phyloP scores from a whole-genome alignment of 2,329 filamentous ascomycete species.

The Penicillium digitatum region DNA sequence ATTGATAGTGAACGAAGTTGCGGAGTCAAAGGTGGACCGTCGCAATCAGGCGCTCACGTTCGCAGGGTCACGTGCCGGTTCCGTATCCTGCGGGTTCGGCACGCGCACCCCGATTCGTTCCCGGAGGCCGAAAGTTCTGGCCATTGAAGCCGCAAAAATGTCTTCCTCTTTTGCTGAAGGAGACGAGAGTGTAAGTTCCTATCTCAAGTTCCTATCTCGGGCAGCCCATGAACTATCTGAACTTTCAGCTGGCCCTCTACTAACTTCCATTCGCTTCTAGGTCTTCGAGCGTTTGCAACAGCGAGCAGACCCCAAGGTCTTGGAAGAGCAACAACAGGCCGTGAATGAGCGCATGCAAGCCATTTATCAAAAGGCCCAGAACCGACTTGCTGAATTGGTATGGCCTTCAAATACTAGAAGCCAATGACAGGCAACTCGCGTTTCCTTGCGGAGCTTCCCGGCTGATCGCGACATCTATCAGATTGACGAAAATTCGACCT shows the following conservation, averaged over 20 bases:
- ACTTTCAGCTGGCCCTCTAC: conserved; percentile 4
- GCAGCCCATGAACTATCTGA: neutral
- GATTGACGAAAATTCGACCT: conserved; percentile 76
- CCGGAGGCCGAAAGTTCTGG: conserved; percentile 19
- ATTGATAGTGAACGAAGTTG: neutral
- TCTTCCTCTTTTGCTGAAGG: conserved; percentile 41
- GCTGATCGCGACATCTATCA: conserved; percentile 35
- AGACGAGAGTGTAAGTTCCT: conserved; percentile 39
- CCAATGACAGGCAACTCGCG: neutral
- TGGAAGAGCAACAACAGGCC: conserved; percentile 58
- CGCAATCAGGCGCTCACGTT: conserved; percentile 19
- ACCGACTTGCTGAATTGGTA: conserved; percentile 63
- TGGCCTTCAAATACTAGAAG: conserved; percentile 17
- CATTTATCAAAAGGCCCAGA: conserved; percentile 60
- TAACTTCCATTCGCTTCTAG: conserved; percentile 21
- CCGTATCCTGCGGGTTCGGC: conserved; percentile 19
- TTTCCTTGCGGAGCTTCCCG: conserved; percentile 8
- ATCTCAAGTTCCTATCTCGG: neutral
- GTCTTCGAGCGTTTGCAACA: conserved; percentile 42
- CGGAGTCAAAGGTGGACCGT: neutral
- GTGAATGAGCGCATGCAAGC: conserved; percentile 56
- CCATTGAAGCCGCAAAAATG: conserved; percentile 42
- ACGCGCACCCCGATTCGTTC: conserved; percentile 15
- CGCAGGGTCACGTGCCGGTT: conserved; percentile 11
- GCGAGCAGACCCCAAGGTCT: conserved; percentile 55